These are phyloP conservation scores for Rhodotorula diobovata DNA, from an alignment of 768 basidiomycete genomes.

Conservation along the genomic window DNA sequence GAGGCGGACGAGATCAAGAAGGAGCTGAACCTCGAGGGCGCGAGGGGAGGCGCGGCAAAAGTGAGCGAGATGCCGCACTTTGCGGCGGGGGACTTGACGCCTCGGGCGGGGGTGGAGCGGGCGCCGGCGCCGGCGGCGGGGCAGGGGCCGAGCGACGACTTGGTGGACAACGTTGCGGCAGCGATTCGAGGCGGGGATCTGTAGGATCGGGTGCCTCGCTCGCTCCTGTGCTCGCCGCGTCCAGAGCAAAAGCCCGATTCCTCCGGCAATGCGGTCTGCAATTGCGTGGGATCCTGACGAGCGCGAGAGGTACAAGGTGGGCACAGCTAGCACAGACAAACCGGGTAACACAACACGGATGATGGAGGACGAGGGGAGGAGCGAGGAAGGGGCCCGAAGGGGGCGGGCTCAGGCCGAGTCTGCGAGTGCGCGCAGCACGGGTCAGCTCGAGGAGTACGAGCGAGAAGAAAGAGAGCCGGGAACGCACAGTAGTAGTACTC, in stretches of 20 bases:
- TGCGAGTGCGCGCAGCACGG: not conserved
- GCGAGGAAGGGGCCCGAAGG: not conserved
- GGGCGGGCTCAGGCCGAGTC: slow-evolving; percentile 11
- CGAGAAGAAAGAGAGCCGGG: not conserved
- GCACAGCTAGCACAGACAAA: not conserved
- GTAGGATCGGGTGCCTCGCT: too few relatives aligned
- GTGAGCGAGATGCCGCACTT: slow-evolving; percentile 25
- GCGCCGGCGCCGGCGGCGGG: not conserved
- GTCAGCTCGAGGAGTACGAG: not conserved
- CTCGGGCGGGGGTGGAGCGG: too few relatives aligned
- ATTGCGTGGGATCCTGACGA: too few relatives aligned
- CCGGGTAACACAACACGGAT: not conserved
- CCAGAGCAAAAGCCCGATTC: too few relatives aligned
- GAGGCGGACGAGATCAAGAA: not conserved
- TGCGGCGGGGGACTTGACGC: not conserved
- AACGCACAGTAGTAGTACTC: slow-evolving; percentile 39
- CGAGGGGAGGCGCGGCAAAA: not conserved
- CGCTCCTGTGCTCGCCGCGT: too few relatives aligned
- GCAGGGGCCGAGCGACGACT: not conserved
- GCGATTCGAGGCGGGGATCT: slow-evolving; percentile 24
- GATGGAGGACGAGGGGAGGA: not conserved
- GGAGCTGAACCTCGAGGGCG: not conserved
- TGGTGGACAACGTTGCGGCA: slow-evolving; percentile 10
- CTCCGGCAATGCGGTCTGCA: too few relatives aligned
- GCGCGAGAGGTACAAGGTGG: not conserved